Evolutionary conservation across 306 rosid species (phyloP), one percentile per base, ranked within the genome.

Genomic region (Gastrolobium bilobum): DNA sequence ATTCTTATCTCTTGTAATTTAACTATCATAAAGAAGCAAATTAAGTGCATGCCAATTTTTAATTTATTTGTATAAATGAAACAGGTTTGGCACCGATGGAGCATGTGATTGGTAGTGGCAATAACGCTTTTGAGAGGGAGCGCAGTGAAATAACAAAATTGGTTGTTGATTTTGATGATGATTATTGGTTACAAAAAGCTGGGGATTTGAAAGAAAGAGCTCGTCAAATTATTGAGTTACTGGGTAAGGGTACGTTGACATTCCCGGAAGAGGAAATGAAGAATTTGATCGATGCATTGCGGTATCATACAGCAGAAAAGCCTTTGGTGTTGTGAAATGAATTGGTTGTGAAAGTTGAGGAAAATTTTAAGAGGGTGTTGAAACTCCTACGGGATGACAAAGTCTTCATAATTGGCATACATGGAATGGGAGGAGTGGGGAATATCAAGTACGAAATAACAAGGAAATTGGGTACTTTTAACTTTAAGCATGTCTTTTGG

Each of bases 391-490:
- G 1, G 50, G 60, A 71, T 40, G 72, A 64, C 0, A 3, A n/a
- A 38, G 79, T 71, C 6, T 38, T 51, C n/a, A 7, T 50, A 0
- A 59, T 84, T 66, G 86, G 85, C 0, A 1, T 84, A 3, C 11
- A 68, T 48, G 88, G 88, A 29, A 84, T 76, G 77, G 88, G 79
- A 0, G 87, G 90, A 7, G 79, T 75, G 5, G 88, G 90, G 1
- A 87, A 87, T 11, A 11, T 87, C 4, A 42, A 65, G 43, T 30
- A 70, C 20, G 58, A 60, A 43, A 26, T 83, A 30, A 20, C 5
- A 48, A 68, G 78, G 15, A 43, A 46, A 33, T 2, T 0, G 26
- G 2, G 26, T 2, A 2, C 6, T n/a, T n/a, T 4, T 4, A 2
- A 5, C 39, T 83, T 78, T 14, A 40, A 74, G 20, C 1, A 53